Evolutionary conservation across 768 basidiomycete species (phyloP), one percentile per base, ranked within the genome.

Genomic region (Phylloporus sp.): DNA sequence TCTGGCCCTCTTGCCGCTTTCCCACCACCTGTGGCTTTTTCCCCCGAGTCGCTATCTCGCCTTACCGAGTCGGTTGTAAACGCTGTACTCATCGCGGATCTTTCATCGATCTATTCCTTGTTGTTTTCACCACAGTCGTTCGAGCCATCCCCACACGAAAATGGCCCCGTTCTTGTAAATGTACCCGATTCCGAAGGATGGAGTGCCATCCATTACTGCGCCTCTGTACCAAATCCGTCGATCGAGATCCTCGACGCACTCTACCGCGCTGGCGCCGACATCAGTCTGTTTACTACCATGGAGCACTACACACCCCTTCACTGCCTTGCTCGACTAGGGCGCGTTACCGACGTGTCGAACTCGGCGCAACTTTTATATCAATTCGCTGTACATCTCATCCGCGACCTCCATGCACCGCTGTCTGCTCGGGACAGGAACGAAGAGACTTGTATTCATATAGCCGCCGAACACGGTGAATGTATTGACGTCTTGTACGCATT

Each of bases 361-460:
- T 61, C 67, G 22, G 57, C 66, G 44, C 59, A 69, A 18, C 59
- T 71, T 27, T 55, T 85, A 58, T 78, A 78, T 53, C 69, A 73
- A 53, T 83, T 87, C 62, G 69, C 78, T 61, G 63, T 77, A 53
- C 86, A 89, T 63, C 76, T 89, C 46, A 74, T 89, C 29, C 71
- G 72, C 46, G 81, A 86, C 58, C 78, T 89, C 24, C 79, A 77
- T 24, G 81, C 83, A 6, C 86, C 87, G 0, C 61, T 90, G 33
- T 72, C 78, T 23, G 83, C 86, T 17, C 68, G 72, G 37, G 84
- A 89, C 63, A 76, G 68, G 52, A 65, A 82, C 43, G 79, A 80
- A 53, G 86, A 90, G 59, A 89, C 87, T 4, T 87, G 85, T 69
- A 72, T 90, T 39, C 87, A 90, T 69, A 69, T 87, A 49, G 86